Evolutionary conservation across 2,329 filamentous ascomycete genomes (phyloP).

Genomic region (Calonectria ilicicola): DNA sequence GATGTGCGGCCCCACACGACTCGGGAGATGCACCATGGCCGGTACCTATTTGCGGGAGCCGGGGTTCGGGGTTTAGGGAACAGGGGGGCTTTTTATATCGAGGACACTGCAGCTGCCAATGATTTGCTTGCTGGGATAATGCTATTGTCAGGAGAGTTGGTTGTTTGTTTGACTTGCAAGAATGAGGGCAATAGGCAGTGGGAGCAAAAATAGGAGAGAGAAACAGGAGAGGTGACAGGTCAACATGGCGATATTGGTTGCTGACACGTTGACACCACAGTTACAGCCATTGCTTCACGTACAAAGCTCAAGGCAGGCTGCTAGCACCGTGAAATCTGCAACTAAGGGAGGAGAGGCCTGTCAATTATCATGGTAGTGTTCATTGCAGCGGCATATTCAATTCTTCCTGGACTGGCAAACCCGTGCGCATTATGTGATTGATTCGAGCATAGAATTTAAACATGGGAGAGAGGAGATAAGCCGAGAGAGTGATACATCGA

Average conservation of each 20-base stretch:
- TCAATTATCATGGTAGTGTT: neutral
- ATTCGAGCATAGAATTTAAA: conserved; percentile 51
- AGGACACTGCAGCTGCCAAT: neutral
- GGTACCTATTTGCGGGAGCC: neutral
- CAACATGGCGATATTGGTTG: neutral
- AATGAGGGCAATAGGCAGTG: neutral
- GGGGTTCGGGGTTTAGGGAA: neutral
- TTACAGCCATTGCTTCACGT: neutral
- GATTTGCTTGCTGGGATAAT: neutral
- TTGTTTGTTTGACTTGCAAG: neutral
- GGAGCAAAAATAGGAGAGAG: neutral
- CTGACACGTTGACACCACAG: neutral
- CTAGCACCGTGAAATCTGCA: neutral
- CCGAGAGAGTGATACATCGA: neutral
- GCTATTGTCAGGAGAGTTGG: neutral
- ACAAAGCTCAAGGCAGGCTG: neutral
- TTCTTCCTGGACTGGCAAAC: conserved; percentile 67
- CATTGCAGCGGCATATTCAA: conserved; percentile 43
- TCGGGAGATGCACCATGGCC: conserved; percentile 4
- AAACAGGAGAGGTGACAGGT: neutral
- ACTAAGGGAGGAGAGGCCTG: neutral
- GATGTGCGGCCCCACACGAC: conserved; percentile 2
- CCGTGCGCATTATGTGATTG: conserved; percentile 69
- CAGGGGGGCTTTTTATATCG: neutral
- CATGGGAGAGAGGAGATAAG: neutral